Evolutionary conservation across 83 land plant species (phyloP), one percentile per base, ranked within the genome.

Genomic region (Diphasiastrum complanatum): DNA sequence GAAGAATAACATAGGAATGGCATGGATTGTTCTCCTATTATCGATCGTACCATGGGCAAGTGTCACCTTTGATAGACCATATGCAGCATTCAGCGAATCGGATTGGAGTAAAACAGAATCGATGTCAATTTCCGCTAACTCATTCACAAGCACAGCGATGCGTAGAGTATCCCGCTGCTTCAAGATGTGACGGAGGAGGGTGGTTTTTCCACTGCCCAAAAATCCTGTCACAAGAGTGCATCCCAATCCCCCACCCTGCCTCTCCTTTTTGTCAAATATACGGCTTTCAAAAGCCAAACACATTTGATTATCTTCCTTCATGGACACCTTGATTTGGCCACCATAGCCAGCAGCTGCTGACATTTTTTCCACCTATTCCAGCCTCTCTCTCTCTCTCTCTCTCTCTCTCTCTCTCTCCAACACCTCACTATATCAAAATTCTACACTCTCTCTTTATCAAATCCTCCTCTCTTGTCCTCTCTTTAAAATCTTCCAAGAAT

Each of bases 171-270:
- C 57, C 4, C 57, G 36, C 2, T 53, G 4, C 4, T 12, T 23
- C 4, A 53, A 28, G 31, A 53, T 53, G 33, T 53, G 57, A 4
- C 33, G 57, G 29, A 53, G 30, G 3, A 53, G 33, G 3, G 57
- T 53, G 5, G 57, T 53, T 28, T 53, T 53, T 5, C 57, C 57
- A 25, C 57, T 26, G 12, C 57, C 57, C 32, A 53, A 28, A 25
- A 53, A 53, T 3, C 57, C 57, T 22, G 57, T 53, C 29, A 53
- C 28, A 22, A 53, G 28, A 25, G 57, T 53, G 26, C 57, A 53
- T 25, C 57, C 28, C 33, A 22, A 3, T 5, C 57, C 30, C 29
- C 32, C 3, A 5, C 57, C 33, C 6, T 53, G 5, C n/a, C 57
- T 31, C 3, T 4, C 32, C 28, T 28, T 5, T 12, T 31, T 53